Conservation (phyloP, 306 rosid species). For the Lathyrus oleraceus region DNA sequence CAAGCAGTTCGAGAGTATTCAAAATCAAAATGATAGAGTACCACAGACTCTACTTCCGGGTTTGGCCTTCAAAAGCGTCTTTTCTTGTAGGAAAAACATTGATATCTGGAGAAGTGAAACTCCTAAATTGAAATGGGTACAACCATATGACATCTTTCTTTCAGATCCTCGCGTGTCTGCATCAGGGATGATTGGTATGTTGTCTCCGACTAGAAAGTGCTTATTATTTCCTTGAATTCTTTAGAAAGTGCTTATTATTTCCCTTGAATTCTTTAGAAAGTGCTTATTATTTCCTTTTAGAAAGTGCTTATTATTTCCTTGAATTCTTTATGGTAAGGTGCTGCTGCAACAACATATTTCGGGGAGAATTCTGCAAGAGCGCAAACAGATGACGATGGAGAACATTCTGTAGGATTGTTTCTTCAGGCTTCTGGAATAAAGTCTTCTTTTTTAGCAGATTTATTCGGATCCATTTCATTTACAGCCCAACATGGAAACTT, state of each 20-base stretch:
- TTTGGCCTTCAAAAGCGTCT: slow-evolving; percentile 65
- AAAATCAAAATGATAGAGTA: slow-evolving; percentile 33
- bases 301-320: slow-evolving; percentile 29
- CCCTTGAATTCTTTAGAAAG: slow-evolving; percentile 22
- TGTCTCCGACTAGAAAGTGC: slow-evolving; percentile 16
- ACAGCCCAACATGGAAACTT: slow-evolving; percentile 85
- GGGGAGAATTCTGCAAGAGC: slow-evolving; percentile 59
- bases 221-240: slow-evolving; percentile 34
- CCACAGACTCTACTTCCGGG: slow-evolving; percentile 78
- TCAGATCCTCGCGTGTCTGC: slow-evolving; percentile 71
- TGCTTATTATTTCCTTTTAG: slow-evolving; percentile 31
- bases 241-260: slow-evolving; percentile 27
- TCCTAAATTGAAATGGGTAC: slow-evolving; percentile 62
- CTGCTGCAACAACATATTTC: slow-evolving; percentile 54
- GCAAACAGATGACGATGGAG: slow-evolving; percentile 42
- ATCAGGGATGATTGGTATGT: slow-evolving; percentile 75
- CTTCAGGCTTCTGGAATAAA: slow-evolving; percentile 53
- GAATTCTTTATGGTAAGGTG: slow-evolving; percentile 54
- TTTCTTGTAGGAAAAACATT: slow-evolving; percentile 58
- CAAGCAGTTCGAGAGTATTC: slow-evolving; percentile 43
- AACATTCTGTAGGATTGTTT: slow-evolving; percentile 49
- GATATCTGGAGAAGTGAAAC: slow-evolving; percentile 78
- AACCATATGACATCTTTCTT: slow-evolving; percentile 79
- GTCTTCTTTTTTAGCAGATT: slow-evolving; percentile 65
- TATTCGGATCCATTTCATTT: slow-evolving; percentile 66